These are phyloP conservation scores for Nicotiana tomentosiformis DNA, from an alignment of 257 asterid species.

Conservation along the genomic window DNA sequence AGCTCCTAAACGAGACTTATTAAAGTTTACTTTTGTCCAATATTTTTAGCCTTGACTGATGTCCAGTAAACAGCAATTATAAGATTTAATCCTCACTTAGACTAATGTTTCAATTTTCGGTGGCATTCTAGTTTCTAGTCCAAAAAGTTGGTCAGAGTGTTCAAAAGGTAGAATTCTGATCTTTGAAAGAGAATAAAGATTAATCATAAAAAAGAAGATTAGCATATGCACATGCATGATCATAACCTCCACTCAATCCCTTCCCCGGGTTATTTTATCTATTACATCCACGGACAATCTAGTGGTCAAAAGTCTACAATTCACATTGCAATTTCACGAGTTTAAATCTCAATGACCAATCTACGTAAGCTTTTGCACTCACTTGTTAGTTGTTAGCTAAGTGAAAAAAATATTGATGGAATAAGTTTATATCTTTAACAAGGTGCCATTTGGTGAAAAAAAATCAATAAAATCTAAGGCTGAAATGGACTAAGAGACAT, in stretches of 20 bases:
- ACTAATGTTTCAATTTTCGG: neutral
- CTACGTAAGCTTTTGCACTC: neutral
- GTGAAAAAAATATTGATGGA: neutral
- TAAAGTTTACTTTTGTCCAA: neutral
- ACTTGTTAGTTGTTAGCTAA: neutral
- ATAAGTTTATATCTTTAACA: neutral
- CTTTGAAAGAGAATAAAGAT: neutral
- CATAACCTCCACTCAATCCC: neutral
- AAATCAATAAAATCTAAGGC: neutral
- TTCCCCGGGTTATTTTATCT: neutral
- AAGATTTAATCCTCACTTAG: neutral
- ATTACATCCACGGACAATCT: neutral
- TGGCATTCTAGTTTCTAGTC: conserved; percentile 8
- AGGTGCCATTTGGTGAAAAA: neutral
- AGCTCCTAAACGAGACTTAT: neutral
- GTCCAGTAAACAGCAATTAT: neutral
- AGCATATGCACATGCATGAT: neutral
- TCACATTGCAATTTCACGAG: neutral
- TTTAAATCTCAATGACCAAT: neutral
- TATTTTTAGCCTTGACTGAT: neutral
- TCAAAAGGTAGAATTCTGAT: neutral
- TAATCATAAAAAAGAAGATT: neutral
- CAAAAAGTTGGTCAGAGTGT: neutral
- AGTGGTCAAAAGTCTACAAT: neutral
- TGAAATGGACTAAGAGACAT: neutral